A percentile compares a stretch with the other conserved stretches of the same genome.
Evolutionary conservation across 192 early-diverging fungal genomes (phyloP).

Genomic region (Linnemannia zychae): DNA sequence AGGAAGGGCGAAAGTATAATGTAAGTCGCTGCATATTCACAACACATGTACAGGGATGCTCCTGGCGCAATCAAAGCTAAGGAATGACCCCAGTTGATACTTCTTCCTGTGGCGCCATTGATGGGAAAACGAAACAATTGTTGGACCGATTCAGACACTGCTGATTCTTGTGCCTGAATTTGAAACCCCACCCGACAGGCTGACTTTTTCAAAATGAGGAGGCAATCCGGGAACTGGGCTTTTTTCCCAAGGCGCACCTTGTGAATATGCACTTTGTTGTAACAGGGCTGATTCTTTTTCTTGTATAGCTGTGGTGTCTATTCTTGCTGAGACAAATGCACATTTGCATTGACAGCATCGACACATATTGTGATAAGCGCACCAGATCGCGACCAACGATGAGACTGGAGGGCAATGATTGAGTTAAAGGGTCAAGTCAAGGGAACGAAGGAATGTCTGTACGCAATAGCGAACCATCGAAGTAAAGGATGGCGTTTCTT

Average conservation of each 20-base stretch:
- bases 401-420: not conserved
- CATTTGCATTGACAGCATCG: too few species aligned
- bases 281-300: too few species aligned
- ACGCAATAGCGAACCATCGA: not conserved
- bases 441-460: not conserved
- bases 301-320: too few species aligned
- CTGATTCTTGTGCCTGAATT: not conserved
- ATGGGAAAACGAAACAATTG: not conserved
- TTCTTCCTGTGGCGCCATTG: not conserved
- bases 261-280: not conserved
- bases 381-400: not conserved
- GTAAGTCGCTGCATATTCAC: not conserved
- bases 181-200: not conserved
- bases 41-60: not conserved
- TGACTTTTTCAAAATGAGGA: not conserved
- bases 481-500: not conserved
- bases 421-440: not conserved
- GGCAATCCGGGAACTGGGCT: not conserved
- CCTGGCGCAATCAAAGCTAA: not conserved
- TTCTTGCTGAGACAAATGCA: too few species aligned
- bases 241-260: not conserved
- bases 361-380: too few species aligned
- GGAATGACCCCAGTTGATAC: fast-evolving
- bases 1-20: not conserved
- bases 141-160: too few species aligned